These are phyloP conservation scores for Roridomyces roridus DNA, from an alignment of 768 basidiomycete genomes.

Conservation along the genomic window DNA sequence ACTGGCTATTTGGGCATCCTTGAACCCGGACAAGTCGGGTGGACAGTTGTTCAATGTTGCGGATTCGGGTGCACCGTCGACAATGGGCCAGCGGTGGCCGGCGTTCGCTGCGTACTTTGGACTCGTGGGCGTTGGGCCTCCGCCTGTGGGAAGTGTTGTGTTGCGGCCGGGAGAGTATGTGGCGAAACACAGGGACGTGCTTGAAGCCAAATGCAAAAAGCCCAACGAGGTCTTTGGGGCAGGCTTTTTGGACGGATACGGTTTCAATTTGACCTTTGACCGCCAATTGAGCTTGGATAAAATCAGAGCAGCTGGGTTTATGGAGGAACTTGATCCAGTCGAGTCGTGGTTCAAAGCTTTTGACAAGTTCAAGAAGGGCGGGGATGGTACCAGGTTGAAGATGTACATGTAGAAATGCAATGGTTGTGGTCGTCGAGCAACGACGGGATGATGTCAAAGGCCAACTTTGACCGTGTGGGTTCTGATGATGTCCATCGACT, in stretches of 20 bases:
- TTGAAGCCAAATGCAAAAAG: constrained; percentile 16
- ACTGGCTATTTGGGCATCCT: constrained; percentile 18
- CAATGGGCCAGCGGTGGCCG: constrained; percentile 24
- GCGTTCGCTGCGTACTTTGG: constrained; percentile 15
- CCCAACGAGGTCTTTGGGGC: constrained; percentile 16
- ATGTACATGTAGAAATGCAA: too few species aligned
- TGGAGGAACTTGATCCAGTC: constrained; percentile 12
- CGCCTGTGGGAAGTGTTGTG: not conserved
- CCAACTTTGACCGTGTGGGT: too few species aligned
- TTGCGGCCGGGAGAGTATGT: constrained; percentile 20
- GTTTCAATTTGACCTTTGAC: constrained; percentile 6
- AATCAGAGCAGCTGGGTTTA: constrained; percentile 11
- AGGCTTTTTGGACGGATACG: constrained; percentile 17
- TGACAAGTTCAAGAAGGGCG: constrained; percentile 12
- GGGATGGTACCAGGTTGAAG: constrained; percentile 20
- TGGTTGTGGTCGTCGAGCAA: too few species aligned
- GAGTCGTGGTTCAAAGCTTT: constrained; percentile 20
- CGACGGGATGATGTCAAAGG: too few species aligned
- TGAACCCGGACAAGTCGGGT: constrained; percentile 13
- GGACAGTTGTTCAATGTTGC: constrained; percentile 20
- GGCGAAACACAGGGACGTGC: constrained; percentile 7
- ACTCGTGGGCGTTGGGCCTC: constrained; percentile 17
- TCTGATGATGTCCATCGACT: too few species aligned
- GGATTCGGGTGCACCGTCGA: constrained; percentile 5
- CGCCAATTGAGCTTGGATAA: constrained; percentile 21